Percentiles rank a stretch among this genome's conserved stretches.
Evolutionary conservation across 257 asterid species (phyloP).

Genomic region (Solanum chaucha): DNA sequence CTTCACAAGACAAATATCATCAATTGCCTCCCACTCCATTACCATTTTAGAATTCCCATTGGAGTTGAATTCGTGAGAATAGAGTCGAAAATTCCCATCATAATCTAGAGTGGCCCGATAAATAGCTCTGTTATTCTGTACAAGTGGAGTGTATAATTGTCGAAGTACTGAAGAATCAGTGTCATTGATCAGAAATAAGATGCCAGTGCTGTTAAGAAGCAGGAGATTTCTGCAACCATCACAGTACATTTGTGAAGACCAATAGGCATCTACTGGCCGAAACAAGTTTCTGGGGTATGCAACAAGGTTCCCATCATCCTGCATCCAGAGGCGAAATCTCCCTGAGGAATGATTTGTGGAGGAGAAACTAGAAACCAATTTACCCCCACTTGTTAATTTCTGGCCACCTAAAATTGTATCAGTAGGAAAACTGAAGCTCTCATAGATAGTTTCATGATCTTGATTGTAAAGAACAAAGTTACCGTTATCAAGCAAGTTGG

Average conservation of each 20-base stretch:
- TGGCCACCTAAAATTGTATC: constrained; percentile 19
- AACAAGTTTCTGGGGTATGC: constrained; percentile 7
- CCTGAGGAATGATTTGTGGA: neutral
- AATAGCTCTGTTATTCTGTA: neutral
- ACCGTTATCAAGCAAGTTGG: constrained; percentile 12
- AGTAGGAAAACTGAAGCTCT: constrained; percentile 2
- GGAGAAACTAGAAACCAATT: constrained; percentile 9
- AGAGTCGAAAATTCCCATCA: constrained; percentile 17
- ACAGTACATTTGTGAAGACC: neutral
- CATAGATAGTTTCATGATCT: neutral
- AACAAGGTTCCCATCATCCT: constrained; percentile 14
- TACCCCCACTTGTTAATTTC: neutral
- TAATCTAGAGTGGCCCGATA: constrained; percentile 3
- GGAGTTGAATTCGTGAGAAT: constrained; percentile 1
- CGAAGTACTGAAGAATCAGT: neutral
- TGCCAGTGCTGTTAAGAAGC: neutral
- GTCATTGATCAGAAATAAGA: neutral
- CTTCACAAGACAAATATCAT: constrained; percentile 7
- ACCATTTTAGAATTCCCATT: neutral
- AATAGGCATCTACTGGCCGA: neutral
- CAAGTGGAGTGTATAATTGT: neutral
- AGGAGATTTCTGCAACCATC: neutral
- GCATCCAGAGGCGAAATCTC: constrained; percentile 13
- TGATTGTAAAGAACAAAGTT: constrained; percentile 10
- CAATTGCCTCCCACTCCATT: constrained; percentile 2